Evolutionary conservation across 1,284 basidiomycete species (phyloP).

Genomic region (Leccinum brunneo-olivaceum): DNA sequence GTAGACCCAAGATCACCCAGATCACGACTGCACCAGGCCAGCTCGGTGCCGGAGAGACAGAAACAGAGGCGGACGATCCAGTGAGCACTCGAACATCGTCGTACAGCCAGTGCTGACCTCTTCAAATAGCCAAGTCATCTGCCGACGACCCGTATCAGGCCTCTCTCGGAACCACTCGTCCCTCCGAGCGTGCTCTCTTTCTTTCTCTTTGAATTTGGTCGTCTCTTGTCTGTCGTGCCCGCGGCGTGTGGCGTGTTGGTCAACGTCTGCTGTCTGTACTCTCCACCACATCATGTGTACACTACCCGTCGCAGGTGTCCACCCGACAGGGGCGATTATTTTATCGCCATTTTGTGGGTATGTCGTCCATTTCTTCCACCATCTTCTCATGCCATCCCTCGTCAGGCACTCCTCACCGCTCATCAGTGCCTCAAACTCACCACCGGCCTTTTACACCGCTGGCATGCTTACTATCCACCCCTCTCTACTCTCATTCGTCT

Average conservation of each 20-base stretch:
- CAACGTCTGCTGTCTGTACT: constrained; percentile 47
- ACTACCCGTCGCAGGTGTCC: constrained; percentile 21
- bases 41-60: constrained; percentile 65
- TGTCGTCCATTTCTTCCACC: constrained; percentile 15
- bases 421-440: constrained; percentile 76
- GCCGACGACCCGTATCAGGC: constrained; percentile 53
- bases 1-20: constrained; percentile 24
- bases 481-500: constrained; percentile 77
- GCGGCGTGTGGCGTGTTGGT: constrained; percentile 59
- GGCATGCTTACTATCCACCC: constrained; percentile 78
- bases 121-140: constrained; percentile 46
- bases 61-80: constrained; percentile 70
- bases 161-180: constrained; percentile 41
- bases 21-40: constrained; percentile 60
- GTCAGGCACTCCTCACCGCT: constrained; percentile 68
- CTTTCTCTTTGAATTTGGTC: constrained; percentile 41
- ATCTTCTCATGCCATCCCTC: background rate
- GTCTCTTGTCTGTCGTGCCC: constrained; percentile 68
- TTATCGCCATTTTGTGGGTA: constrained; percentile 64
- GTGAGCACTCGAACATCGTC: constrained; percentile 37
- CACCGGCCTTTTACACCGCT: constrained; percentile 73
- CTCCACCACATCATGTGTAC: constrained; percentile 41
- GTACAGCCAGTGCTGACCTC: no score
- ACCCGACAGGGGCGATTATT: constrained; percentile 52
- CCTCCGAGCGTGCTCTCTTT: constrained; percentile 36